Evolutionary conservation across 805 yeast genomes (phyloP), one percentile per base, ranked within the genome.

Genomic region (Kazachstania martiniae): DNA sequence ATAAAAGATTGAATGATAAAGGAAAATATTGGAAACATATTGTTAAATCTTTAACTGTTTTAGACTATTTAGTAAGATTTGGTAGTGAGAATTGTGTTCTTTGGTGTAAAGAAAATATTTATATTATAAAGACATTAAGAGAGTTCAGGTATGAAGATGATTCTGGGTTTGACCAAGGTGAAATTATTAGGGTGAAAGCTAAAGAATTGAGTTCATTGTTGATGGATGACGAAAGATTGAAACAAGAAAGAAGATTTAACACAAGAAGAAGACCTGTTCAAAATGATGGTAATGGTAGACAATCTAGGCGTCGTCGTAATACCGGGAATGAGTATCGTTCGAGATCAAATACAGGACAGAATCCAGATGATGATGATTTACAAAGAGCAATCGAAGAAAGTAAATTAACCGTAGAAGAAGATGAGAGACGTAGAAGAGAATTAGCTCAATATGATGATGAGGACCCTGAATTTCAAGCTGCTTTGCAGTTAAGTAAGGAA

Each of bases 21-120:
- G 97, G 97, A 39, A 87, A 86, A 56, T 82, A 89, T 61, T 89
- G 96, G 96, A 72, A 95, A 43, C 98, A 89, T 55, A 87, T 89
- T 31, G 87, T 93, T 41, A 91, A 89, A 58, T 77, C 94, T 1
- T 66, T 89, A 40, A 80, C 94, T 2, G 77, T 89, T n/a, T 66
- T 89, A 44, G 95, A 87, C 49, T 89, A 77, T 58, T 64, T 87
- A 36, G 85, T 87, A 13, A 73, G 91, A 44, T 71, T 68, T 38
- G 98, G 96, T 25, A 71, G 86, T 14, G 94, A 86, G 44, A 78
- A 80, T 48, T 89, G 87, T 48, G 94, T 87, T 5, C 63, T 77
- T 24, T 89, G 98, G 98, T 75, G 87, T 39, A 80, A 76, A 51
- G 94, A 85, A 51, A 87, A 89, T 53, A 56, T 87, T 23, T 89